Evolutionary conservation across 768 basidiomycete species (phyloP).

Genomic region (Mycena rebaudengoi): DNA sequence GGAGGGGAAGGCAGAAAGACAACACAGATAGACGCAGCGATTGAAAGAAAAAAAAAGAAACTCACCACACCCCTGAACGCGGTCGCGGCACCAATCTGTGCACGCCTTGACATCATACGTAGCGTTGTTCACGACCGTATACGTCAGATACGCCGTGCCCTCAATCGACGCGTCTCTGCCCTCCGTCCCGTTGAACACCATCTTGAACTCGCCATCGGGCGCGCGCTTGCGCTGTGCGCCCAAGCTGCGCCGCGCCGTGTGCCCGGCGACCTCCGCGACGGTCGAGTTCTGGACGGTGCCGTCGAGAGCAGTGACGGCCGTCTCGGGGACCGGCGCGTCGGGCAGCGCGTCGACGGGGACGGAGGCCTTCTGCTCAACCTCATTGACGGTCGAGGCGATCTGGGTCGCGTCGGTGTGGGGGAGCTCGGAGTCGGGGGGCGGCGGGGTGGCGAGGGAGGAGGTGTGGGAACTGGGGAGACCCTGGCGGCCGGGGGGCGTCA

Average conservation of each 20-base stretch:
- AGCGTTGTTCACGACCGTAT: constrained; percentile 51
- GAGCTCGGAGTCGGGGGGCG: constrained; percentile 18
- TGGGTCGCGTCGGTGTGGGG: no score
- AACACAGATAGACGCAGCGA: no score
- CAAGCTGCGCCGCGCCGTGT: constrained; percentile 1
- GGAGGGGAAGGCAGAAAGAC: no score
- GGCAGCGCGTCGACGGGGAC: constrained; percentile 16
- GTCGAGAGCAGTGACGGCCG: constrained; percentile 54
- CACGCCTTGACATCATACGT: constrained; percentile 57
- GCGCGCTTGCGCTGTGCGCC: constrained; percentile 31
- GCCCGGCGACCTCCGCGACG: constrained; percentile 22
- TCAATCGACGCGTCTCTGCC: constrained; percentile 50
- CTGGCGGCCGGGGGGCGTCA: constrained; percentile 36
- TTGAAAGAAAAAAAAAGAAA: no score
- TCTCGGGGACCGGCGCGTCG: constrained; percentile 23
- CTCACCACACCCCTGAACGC: constrained; percentile 51
- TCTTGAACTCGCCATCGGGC: constrained; percentile 38
- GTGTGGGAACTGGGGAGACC: constrained; percentile 23
- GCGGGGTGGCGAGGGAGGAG: constrained; percentile 27
- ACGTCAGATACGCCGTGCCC: constrained; percentile 60
- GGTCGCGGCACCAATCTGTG: constrained; percentile 49
- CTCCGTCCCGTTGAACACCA: constrained; percentile 50
- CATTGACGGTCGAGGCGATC: constrained; percentile 17
- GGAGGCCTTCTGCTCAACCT: constrained; percentile 26
- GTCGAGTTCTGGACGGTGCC: constrained; percentile 42